phyloP scores from a whole-genome alignment of 371 early-diverging fungal species.

The Saksenaea oblongispora region DNA sequence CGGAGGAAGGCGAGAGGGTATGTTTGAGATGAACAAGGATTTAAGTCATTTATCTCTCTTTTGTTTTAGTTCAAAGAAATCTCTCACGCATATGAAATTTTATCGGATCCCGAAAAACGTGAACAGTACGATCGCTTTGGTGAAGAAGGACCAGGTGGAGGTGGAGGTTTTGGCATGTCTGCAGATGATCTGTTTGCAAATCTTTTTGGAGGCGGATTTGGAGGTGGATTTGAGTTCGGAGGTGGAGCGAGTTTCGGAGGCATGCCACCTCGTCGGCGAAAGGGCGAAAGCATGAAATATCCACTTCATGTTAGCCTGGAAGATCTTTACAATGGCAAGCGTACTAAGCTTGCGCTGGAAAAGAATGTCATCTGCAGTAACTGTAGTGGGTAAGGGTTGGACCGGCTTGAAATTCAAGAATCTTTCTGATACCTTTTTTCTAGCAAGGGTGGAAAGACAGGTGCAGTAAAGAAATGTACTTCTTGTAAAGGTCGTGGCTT shows the following conservation, averaged over 20 bases:
- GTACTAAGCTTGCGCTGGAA: conserved; percentile 27
- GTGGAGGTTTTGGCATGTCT: conserved; percentile 46
- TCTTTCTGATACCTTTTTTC: background rate
- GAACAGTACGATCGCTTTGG: conserved; percentile 88
- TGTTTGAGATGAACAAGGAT: background rate
- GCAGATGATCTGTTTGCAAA: conserved; percentile 87
- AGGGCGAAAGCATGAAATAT: conserved; percentile 70
- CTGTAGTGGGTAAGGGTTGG: conserved; percentile 55
- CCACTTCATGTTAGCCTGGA: conserved; percentile 71
- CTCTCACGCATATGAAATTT: conserved; percentile 92
- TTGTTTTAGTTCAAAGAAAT: conserved; percentile 87
- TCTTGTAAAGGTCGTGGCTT: conserved; percentile 92
- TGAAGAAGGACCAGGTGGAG: conserved; percentile 77
- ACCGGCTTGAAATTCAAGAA: background rate
- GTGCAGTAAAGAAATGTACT: conserved; percentile 72
- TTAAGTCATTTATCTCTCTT: conserved; percentile 6
- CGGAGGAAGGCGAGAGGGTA: conserved; percentile 44
- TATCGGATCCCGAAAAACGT: conserved; percentile 88
- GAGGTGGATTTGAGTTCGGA: conserved; percentile 17
- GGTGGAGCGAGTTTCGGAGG: conserved; percentile 12
- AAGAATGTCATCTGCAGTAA: conserved; percentile 63
- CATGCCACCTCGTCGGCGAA: conserved; percentile 47
- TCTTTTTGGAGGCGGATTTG: conserved; percentile 55
- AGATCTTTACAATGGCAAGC: conserved; percentile 82
- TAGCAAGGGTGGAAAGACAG: conserved; percentile 80